Conservation (phyloP, 306 rosid genomes). For the Rosa multiflora region DNA sequence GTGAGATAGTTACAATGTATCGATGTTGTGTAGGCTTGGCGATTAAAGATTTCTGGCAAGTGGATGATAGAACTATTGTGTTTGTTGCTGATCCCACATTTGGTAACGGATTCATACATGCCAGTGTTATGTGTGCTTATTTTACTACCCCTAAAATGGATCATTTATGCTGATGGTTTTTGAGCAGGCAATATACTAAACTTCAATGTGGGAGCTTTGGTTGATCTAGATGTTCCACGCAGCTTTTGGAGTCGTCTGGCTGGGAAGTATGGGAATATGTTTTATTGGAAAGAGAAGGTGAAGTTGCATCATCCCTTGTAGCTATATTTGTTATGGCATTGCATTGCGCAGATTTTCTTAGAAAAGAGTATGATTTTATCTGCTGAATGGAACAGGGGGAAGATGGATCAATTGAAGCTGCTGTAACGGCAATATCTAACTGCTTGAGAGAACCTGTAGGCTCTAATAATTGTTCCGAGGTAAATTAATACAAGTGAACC, state of each 20-base stretch:
- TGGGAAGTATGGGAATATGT: slow-evolving; percentile 89
- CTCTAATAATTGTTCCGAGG: slow-evolving; percentile 79
- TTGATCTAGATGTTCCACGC: slow-evolving; percentile 87
- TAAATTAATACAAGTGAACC: slow-evolving; percentile 43
- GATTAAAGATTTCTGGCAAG: slow-evolving; percentile 87
- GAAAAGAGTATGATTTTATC: neutral
- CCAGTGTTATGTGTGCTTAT: neutral
- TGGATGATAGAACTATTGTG: slow-evolving; percentile 94
- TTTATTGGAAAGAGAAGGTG: slow-evolving; percentile 97
- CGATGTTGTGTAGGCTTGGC: slow-evolving; percentile 68
- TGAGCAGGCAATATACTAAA: slow-evolving; percentile 83
- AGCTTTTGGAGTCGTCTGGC: slow-evolving; percentile 98
- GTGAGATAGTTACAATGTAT: neutral
- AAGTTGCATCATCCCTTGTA: slow-evolving; percentile 8
- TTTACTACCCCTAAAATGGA: slow-evolving; percentile 10
- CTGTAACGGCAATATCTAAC: slow-evolving; percentile 79
- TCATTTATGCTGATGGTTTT: slow-evolving; percentile 12
- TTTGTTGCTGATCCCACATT: slow-evolving; percentile 99
- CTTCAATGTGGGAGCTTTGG: slow-evolving; percentile 84
- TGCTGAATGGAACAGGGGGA: slow-evolving; percentile 68
- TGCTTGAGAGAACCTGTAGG: slow-evolving; percentile 93
- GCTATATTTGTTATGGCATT: neutral
- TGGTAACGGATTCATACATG: slow-evolving; percentile 43
- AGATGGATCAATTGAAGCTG: slow-evolving; percentile 91
- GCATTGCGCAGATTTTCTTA: slow-evolving; percentile 1